Evolutionary conservation across 106 monocot species (phyloP).

Genomic region (Vanilla planifolia): DNA sequence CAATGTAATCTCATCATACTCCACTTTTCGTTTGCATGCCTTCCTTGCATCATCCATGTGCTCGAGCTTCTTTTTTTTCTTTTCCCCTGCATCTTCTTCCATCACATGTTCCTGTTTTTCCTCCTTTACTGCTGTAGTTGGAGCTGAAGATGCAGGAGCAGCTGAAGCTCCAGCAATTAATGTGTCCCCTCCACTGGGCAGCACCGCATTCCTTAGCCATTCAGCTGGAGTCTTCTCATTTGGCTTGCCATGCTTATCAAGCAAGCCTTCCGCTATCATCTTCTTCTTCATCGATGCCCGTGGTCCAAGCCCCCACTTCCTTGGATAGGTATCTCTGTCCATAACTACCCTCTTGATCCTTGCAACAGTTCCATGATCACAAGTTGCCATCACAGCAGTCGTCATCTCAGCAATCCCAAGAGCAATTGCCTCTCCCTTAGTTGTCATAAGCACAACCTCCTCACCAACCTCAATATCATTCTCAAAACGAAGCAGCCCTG

Average conservation of each 20-base stretch:
- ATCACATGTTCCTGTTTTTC: constrained; percentile 1
- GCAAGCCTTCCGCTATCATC: constrained; percentile 59
- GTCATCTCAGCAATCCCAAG: constrained; percentile 90
- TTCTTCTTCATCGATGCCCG: constrained; percentile 83
- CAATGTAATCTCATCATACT: constrained; percentile 12
- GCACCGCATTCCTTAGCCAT: constrained; percentile 67
- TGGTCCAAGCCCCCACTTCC: constrained; percentile 91
- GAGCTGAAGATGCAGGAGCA: constrained; percentile 17
- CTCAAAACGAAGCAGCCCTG: constrained; percentile 74
- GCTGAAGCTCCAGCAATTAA: constrained; percentile 52
- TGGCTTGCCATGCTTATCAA: constrained; percentile 84
- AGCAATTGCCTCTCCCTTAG: constrained; percentile 85
- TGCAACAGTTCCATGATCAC: constrained; percentile 71
- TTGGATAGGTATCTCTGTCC: constrained; percentile 81
- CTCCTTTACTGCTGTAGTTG: constrained; percentile 8
- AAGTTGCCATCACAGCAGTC: constrained; percentile 80
- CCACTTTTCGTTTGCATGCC: constrained; percentile 28
- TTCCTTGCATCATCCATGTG: constrained; percentile 20
- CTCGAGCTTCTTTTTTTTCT: constrained; percentile 43
- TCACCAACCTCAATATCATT: constrained; percentile 77
- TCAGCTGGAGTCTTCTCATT: constrained; percentile 87
- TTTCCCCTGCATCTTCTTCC: constrained; percentile 14
- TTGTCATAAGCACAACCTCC: constrained; percentile 82
- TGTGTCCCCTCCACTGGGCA: constrained; percentile 60
- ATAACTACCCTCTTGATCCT: constrained; percentile 88